phyloP scores from a whole-genome alignment of 2,329 filamentous ascomycete genomes.

The Fusarium dlaminii region DNA sequence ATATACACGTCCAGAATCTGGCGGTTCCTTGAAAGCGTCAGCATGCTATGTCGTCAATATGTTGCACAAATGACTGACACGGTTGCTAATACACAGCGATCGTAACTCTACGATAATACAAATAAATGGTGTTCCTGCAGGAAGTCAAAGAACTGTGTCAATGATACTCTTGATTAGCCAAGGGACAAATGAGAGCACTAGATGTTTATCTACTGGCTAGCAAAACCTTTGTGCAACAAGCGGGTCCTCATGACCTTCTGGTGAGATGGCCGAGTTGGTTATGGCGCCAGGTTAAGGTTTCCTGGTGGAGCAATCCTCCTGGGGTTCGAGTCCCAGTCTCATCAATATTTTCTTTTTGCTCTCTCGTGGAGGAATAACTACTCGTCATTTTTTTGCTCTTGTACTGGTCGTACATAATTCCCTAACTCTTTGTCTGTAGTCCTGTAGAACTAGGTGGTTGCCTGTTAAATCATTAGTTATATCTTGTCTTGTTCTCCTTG shows the following conservation, averaged over 20 bases:
- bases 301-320: slow-evolving; percentile 43
- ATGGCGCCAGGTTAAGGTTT: slow-evolving; percentile 35
- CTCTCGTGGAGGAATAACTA: too few relatives aligned
- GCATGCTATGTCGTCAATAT: neutral
- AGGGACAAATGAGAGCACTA: too few relatives aligned
- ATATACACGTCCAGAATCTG: neutral
- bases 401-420: neutral
- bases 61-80: neutral
- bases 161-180: neutral
- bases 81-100: neutral
- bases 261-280: slow-evolving; percentile 43
- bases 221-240: neutral
- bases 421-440: neutral
- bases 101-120: neutral
- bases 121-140: neutral
- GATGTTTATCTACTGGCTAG: neutral
- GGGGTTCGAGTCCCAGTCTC: slow-evolving; percentile 43
- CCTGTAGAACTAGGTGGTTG: neutral
- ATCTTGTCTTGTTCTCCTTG: neutral
- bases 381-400: neutral
- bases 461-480: neutral
- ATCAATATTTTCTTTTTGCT: slow-evolving; percentile 10
- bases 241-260: slow-evolving; percentile 1
- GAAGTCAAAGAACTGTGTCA: neutral
- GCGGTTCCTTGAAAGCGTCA: neutral